These are phyloP conservation scores for Oldenlandia corymbosa DNA, from an alignment of 257 asterid species.

Conservation along the genomic window DNA sequence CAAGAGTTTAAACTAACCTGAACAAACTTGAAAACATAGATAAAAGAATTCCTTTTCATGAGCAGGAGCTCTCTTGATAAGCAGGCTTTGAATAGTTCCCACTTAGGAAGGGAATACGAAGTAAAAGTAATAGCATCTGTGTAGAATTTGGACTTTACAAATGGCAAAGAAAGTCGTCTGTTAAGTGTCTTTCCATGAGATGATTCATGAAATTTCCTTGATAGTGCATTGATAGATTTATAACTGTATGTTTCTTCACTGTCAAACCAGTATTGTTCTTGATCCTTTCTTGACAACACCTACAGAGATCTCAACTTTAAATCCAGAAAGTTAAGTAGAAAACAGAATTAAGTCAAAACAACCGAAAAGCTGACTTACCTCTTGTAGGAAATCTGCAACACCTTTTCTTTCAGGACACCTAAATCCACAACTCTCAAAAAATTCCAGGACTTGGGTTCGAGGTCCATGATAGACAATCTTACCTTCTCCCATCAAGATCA, in stretches of 20 bases:
- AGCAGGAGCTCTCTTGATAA: slow-evolving; percentile 50
- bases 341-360: no score
- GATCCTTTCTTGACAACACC: slow-evolving; percentile 54
- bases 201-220: slow-evolving; percentile 38
- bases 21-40: slow-evolving; percentile 37
- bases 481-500: slow-evolving; percentile 51
- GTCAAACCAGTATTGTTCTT: slow-evolving; percentile 48
- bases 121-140: slow-evolving; percentile 36
- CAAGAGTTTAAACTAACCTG: slow-evolving; percentile 34
- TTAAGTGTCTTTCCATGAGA: slow-evolving; percentile 27
- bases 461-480: slow-evolving; percentile 51
- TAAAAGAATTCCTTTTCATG: slow-evolving; percentile 47
- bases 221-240: slow-evolving; percentile 30
- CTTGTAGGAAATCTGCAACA: slow-evolving; percentile 34
- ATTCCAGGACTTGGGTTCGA: slow-evolving; percentile 23
- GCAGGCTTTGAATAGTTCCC: slow-evolving; percentile 44
- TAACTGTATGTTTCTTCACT: slow-evolving; percentile 30
- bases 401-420: slow-evolving; percentile 48
- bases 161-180: slow-evolving; percentile 33
- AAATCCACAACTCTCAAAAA: slow-evolving; percentile 43
- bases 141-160: slow-evolving; percentile 38
- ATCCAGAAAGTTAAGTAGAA: not conserved
- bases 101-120: slow-evolving; percentile 43
- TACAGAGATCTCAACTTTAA: slow-evolving; percentile 12
- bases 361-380: slow-evolving; percentile 26